Conservation (phyloP, 805 yeast species). For the Cyberlindnera sargentensis region DNA sequence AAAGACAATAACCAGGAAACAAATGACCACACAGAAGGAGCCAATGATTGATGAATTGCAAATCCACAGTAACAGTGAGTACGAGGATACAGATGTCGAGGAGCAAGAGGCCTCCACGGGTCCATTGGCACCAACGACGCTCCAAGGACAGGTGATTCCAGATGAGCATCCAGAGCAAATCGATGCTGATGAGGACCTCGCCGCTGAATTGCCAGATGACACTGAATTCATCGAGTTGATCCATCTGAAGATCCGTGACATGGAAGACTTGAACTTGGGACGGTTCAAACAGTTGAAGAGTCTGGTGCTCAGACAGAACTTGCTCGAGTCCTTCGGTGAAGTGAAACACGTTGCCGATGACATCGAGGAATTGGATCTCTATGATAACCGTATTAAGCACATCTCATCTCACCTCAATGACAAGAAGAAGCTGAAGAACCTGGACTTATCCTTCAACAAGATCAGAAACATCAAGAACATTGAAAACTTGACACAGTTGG, state of each 20-base stretch:
- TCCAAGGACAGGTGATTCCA: constrained; percentile 22
- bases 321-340: constrained; percentile 65
- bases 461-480: constrained; percentile 80
- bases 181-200: constrained; percentile 63
- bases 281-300: constrained; percentile 52
- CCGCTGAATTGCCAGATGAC: constrained; percentile 48
- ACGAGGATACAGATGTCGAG: constrained; percentile 18
- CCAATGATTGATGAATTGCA: too few relatives aligned
- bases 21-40: background rate
- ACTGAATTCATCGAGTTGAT: constrained; percentile 55
- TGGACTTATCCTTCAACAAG: constrained; percentile 88
- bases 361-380: constrained; percentile 76
- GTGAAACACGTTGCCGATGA: constrained; percentile 53
- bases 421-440: constrained; percentile 44
- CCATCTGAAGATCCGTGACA: constrained; percentile 58
- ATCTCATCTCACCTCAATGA: constrained; percentile 65
- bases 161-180: constrained; percentile 41
- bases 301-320: constrained; percentile 77
- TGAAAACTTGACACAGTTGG: constrained; percentile 51
- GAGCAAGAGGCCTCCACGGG: constrained; percentile 4
- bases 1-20: too few relatives aligned
- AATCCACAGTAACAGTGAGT: constrained; percentile 16
- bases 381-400: constrained; percentile 87
- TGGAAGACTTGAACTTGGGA: constrained; percentile 52
- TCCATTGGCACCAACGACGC: constrained; percentile 1